Percentiles rank a stretch among this genome's conserved stretches.
These are phyloP conservation scores for Xylaria sp. DNA, from an alignment of 2,329 filamentous ascomycete genomes.

Conservation along the genomic window DNA sequence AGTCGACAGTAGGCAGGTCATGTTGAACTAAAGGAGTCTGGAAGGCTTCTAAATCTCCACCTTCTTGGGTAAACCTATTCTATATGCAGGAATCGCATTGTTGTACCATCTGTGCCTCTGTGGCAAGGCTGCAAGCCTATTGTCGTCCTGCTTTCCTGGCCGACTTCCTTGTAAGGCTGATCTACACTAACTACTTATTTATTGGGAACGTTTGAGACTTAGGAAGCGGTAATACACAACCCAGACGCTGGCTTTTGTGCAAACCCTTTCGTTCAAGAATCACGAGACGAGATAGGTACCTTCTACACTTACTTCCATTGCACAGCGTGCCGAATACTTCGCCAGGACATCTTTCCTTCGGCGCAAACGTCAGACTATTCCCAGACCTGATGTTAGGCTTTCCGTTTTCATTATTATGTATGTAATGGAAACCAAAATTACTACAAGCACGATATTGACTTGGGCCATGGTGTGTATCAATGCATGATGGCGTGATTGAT, in stretches of 20 bases:
- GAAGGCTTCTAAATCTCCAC: background rate
- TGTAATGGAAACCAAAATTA: conserved; percentile 16
- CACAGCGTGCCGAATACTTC: background rate
- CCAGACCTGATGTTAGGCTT: background rate
- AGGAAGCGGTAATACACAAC: background rate
- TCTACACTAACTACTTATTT: background rate
- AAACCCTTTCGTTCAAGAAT: background rate
- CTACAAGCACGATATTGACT: conserved; percentile 18
- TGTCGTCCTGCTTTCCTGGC: background rate
- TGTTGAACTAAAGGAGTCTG: conserved; percentile 1
- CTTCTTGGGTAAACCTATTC: conserved; percentile 3
- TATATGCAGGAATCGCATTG: background rate
- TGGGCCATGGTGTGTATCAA: conserved; percentile 29
- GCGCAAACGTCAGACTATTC: background rate
- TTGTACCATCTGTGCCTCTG: background rate
- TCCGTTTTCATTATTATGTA: conserved; percentile 7
- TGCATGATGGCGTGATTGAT: conserved; percentile 35
- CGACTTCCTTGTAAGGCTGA: background rate
- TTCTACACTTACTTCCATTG: background rate
- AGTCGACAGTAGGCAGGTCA: background rate
- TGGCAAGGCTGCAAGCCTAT: background rate
- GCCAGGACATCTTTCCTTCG: background rate
- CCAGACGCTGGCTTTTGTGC: background rate
- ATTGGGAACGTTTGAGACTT: background rate
- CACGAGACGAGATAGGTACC: background rate